These are phyloP conservation scores for Miamiensis avidus DNA, from an alignment of 169 alveolate genomes.

Conservation along the genomic window DNA sequence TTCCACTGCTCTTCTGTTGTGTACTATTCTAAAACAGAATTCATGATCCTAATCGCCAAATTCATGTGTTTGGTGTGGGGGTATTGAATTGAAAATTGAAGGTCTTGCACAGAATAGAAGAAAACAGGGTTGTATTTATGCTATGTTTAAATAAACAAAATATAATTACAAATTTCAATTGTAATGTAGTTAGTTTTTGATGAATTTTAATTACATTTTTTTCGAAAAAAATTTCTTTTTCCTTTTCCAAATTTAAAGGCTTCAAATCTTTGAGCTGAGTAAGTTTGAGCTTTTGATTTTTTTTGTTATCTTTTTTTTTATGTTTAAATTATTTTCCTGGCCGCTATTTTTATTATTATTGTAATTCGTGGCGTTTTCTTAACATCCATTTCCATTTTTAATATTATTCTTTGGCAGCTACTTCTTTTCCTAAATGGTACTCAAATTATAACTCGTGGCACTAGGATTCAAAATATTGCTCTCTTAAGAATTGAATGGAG, in stretches of 20 bases:
- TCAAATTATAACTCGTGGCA: not conserved
- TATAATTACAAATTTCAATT: too few relatives aligned
- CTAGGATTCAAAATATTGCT: too few relatives aligned
- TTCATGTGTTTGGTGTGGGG: constrained; percentile 38
- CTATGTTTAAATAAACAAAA: too few relatives aligned
- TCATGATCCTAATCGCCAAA: constrained; percentile 56
- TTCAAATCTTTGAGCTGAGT: constrained; percentile 9
- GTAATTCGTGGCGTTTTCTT: too few relatives aligned
- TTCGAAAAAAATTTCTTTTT: constrained; percentile 13
- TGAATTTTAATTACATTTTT: too few relatives aligned
- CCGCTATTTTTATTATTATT: not conserved
- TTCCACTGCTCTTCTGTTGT: constrained; percentile 48
- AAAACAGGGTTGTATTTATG: constrained; percentile 18
- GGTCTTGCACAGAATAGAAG: not conserved
- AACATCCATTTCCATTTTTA: not conserved
- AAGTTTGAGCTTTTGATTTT: constrained; percentile 1
- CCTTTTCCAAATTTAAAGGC: constrained; percentile 23
- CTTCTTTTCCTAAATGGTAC: not conserved
- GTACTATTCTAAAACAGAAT: constrained; percentile 46
- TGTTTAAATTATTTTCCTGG: not conserved
- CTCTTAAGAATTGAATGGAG: too few relatives aligned
- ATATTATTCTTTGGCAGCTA: not conserved
- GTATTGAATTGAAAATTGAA: not conserved
- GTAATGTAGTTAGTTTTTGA: too few relatives aligned
- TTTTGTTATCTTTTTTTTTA: not conserved